Evolutionary conservation across 2,329 filamentous ascomycete genomes (phyloP), one percentile per base, ranked within the genome.

Genomic region (Stachybotrys elegans): DNA sequence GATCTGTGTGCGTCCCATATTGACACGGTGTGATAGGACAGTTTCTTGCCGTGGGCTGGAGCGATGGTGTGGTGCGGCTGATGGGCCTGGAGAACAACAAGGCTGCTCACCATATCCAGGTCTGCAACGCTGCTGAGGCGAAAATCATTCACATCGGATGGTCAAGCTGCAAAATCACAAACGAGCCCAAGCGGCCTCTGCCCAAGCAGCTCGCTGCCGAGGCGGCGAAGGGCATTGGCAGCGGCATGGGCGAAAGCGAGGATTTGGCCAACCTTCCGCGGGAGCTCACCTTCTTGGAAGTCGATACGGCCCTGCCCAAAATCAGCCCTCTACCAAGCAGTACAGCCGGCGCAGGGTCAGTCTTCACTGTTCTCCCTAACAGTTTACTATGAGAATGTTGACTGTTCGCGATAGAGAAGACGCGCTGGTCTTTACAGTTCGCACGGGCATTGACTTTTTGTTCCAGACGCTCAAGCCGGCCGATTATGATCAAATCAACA

Each of bases 41-140:
- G 49, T 81, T 88, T 34, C 75, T 96, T 43, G 89, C 89, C 13
- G 80, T 93, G 13, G 88, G 83, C 37, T 95, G 88, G 82, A 88
- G 79, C 53, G 88, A 95, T 68, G 86, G 87, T 22, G 78, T 79
- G 6, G 79, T 93, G 17, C 82, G 88, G 46, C 68, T 95, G 27
- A 78, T 92, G 61, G 86, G 86, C 48, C 69, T 89, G 19, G 89
- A 93, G 61, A 91, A 81, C 54, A 86, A 83, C 62, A 95, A 92
- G 65, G 79, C 85, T 12, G 81, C 90, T 17, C 86, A 93, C 61
- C 80, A 86, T 56, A 84, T 88, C 56, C 66, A 66, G 14, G 67
- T 83, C 43, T 72, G 68, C 55, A 70, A 70, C 39, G 65, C 63
- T 32, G 55, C 57, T 48, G 65, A 65, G 36, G 60, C 60, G 36